A percentile compares a stretch with the other conserved stretches of the same genome.
Conservation (phyloP, 2,329 filamentous ascomycete species). For the Canariomyces notabilis region DNA sequence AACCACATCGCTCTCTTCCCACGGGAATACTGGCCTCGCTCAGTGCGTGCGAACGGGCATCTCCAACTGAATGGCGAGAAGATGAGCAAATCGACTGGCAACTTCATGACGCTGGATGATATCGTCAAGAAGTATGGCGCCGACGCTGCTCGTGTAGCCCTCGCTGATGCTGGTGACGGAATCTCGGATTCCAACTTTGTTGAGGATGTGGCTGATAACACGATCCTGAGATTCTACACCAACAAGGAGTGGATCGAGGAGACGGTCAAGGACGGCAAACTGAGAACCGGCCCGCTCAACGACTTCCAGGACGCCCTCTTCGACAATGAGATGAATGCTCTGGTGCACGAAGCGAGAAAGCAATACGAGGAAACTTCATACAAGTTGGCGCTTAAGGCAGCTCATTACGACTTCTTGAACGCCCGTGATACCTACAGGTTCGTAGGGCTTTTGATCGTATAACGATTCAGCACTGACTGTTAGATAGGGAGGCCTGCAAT, state of each 20-base stretch:
- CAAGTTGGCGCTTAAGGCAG: conserved; percentile 80
- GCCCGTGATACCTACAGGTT: conserved; percentile 74
- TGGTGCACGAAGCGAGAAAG: conserved; percentile 71
- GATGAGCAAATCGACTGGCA: conserved; percentile 97
- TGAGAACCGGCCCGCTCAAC: conserved; percentile 71
- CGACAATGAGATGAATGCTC: conserved; percentile 82
- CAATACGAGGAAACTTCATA: conserved; percentile 78
- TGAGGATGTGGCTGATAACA: conserved; percentile 87
- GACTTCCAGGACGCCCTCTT: conserved; percentile 85
- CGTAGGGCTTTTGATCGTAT: not conserved
- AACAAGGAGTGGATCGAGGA: conserved; percentile 89
- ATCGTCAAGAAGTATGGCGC: conserved; percentile 89
- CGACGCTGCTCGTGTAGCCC: conserved; percentile 79
- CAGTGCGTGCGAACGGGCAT: conserved; percentile 86
- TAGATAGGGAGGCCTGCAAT: conserved; percentile 57
- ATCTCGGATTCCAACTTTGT: conserved; percentile 97
- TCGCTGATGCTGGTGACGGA: conserved; percentile 91
- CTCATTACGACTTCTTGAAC: conserved; percentile 84
- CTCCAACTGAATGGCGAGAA: conserved; percentile 94
- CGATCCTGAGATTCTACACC: conserved; percentile 76
- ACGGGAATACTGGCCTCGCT: conserved; percentile 80
- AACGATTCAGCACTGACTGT: not conserved
- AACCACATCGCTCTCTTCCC: conserved; percentile 87
- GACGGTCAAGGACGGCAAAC: conserved; percentile 62
- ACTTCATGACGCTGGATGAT: conserved; percentile 88